Base-by-base conservation (phyloP, 345 rosid genomes). In the Eucalyptus marginata region DNA sequence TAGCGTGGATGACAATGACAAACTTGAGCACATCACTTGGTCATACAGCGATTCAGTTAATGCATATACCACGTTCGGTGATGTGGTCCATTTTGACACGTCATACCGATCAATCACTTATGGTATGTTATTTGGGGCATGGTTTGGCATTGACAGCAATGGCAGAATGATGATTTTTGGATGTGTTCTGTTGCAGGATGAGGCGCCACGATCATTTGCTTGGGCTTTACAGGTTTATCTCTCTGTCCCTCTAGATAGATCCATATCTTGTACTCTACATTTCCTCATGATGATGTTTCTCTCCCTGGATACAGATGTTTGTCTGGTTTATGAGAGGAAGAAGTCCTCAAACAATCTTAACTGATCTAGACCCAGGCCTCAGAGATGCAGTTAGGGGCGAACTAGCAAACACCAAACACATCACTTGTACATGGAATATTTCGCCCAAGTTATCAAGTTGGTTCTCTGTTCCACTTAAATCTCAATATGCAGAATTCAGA, bases 211-310 rank as follows among this genome's bases (percentile, higher is more conserved):
- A 68, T 96, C 98, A 27, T 96, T 96, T 51, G 49, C 95, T 50
- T 97, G 99, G 96, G 99, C 99, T 88, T 90, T 96, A 90, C 98
- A 97, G 99, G 99, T 94, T 93, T 81, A 89, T 87, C 29, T 24
- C 33, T 90, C 91, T 90, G 89, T 91, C 86, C 89, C 33, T 43
- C 46, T 76, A 36, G 47, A 40, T 11, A 76, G 47, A 76, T 76
- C 84, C 84, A 11, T 36, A 76, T 20, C 18, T 40, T 20, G 27
- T 76, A 13, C 64, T 90, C 90, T 62, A 93, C 87, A 43, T 90
- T 40, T 76, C 66, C 90, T 86, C 90, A 76, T 91, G 87, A 56
- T 89, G 86, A 86, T 87, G 47, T 90, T 92, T 88, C 93, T 92
- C 90, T 92, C 93, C 92, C 91, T 93, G 88, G 93, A 76, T 76